A percentile compares a stretch with the other conserved stretches of the same genome.
Evolutionary conservation across 2,329 filamentous ascomycete genomes (phyloP).

Genomic region (Metarhizium robertsii): DNA sequence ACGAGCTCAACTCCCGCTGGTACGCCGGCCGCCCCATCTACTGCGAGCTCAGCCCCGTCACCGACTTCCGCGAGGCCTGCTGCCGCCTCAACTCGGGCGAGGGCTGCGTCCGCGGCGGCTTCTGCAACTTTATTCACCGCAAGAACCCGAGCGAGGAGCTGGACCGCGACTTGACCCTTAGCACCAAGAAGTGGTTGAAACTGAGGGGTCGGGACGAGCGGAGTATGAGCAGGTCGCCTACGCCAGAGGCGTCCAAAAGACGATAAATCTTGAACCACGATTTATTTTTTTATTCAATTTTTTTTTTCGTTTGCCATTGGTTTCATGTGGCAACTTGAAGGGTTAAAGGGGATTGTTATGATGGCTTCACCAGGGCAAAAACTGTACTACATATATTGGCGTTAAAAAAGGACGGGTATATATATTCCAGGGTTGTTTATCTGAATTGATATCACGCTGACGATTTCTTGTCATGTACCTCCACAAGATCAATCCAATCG

Average conservation of each 20-base stretch:
- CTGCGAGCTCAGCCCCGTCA: constrained; percentile 93
- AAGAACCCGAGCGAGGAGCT: constrained; percentile 89
- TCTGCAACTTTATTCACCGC: constrained; percentile 98
- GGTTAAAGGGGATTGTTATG: not conserved
- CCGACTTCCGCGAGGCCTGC: constrained; percentile 95
- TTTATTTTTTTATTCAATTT: not conserved
- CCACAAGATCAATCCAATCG: constrained; percentile 6
- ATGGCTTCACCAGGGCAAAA: not conserved
- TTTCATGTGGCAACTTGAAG: not conserved
- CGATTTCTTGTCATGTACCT: constrained; percentile 6
- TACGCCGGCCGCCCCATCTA: constrained; percentile 96
- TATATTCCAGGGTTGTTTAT: constrained; percentile 11
- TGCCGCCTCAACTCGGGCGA: constrained; percentile 91
- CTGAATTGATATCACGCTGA: constrained; percentile 2
- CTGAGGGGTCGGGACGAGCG: constrained; percentile 73
- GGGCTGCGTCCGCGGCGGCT: constrained; percentile 89
- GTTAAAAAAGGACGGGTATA: constrained; percentile 14
- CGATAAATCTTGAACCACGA: constrained; percentile 25
- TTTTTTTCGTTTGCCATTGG: too few relatives aligned
- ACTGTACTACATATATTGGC: constrained; percentile 10
- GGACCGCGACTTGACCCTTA: constrained; percentile 76
- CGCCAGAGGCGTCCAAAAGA: constrained; percentile 71
- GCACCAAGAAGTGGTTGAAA: constrained; percentile 95
- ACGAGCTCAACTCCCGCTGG: constrained; percentile 89
- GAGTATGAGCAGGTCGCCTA: constrained; percentile 74